Evolutionary conservation across 345 rosid genomes (phyloP).

Genomic region (Orychophragmus violaceus): DNA sequence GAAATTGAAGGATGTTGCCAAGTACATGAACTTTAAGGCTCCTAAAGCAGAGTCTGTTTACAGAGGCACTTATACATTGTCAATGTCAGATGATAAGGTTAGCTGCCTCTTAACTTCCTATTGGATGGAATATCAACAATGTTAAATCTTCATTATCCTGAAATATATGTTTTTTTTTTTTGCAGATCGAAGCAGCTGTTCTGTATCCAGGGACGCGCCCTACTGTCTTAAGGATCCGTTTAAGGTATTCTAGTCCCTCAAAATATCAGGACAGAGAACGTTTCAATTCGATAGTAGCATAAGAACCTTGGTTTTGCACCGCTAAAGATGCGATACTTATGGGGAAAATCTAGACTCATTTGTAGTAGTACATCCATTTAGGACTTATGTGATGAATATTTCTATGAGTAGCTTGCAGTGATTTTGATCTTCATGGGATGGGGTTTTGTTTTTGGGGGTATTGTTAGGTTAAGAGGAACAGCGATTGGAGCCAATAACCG

Average conservation of each 20-base stretch:
- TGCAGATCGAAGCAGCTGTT: conserved; percentile 88
- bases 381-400: no score
- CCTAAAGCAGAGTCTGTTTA: conserved; percentile 71
- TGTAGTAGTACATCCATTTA: no score
- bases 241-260: conserved; percentile 50
- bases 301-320: no score
- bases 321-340: no score
- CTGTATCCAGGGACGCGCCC: conserved; percentile 74
- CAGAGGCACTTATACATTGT: conserved; percentile 64
- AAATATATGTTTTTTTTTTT: conserved; percentile 8
- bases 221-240: conserved; percentile 70
- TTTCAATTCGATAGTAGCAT: no score
- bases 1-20: conserved; percentile 77
- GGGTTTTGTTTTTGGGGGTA: no score
- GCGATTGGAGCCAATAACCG: conserved; percentile 79
- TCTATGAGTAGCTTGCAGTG: no score
- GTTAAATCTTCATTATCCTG: neutral
- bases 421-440: no score
- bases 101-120: neutral
- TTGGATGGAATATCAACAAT: neutral
- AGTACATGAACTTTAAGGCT: conserved; percentile 71
- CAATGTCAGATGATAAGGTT: conserved; percentile 69
- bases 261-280: no score
- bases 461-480: no score
- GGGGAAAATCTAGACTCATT: no score